Percentiles rank a stretch among this genome's conserved stretches.
Conservation (phyloP, 1,139 yeast species). For the Candida frijolesensis region DNA sequence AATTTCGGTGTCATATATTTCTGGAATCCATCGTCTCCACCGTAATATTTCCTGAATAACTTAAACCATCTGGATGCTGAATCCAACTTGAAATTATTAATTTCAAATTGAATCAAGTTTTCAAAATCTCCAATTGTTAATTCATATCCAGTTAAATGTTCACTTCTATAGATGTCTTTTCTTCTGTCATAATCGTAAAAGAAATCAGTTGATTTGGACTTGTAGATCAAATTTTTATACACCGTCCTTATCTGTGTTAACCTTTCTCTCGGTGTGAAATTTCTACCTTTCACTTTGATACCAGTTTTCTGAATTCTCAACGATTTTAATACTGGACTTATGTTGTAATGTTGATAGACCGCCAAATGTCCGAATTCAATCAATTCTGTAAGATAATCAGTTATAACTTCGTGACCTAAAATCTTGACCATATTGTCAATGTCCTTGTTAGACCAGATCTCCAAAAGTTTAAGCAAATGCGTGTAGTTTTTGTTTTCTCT, state of each 20-base stretch:
- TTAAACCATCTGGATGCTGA: conserved; percentile 45
- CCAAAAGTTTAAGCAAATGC: conserved; percentile 11
- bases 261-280: neutral
- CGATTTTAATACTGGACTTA: conserved; percentile 12
- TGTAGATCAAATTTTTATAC: conserved; percentile 30
- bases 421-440: conserved; percentile 26
- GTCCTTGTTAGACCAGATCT: conserved; percentile 23
- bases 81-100: conserved; percentile 37
- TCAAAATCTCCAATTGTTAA: conserved; percentile 38
- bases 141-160: conserved; percentile 22
- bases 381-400: conserved; percentile 13
- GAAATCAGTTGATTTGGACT: conserved; percentile 18
- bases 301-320: conserved; percentile 1
- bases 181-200: conserved; percentile 26
- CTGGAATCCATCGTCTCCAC: conserved; percentile 14
- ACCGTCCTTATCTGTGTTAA: conserved; percentile 27
- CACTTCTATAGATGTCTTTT: conserved; percentile 21
- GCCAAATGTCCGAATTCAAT: conserved; percentile 4
- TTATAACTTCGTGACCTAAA: conserved; percentile 27
- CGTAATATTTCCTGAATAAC: conserved; percentile 29
- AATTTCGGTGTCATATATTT: conserved; percentile 30
- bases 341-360: conserved; percentile 5
- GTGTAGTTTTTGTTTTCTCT: conserved; percentile 9
- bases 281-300: neutral
- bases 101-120: conserved; percentile 39